Base-by-base conservation (phyloP, 768 basidiomycete species). In the Rhizopogon vesiculosus region DNA sequence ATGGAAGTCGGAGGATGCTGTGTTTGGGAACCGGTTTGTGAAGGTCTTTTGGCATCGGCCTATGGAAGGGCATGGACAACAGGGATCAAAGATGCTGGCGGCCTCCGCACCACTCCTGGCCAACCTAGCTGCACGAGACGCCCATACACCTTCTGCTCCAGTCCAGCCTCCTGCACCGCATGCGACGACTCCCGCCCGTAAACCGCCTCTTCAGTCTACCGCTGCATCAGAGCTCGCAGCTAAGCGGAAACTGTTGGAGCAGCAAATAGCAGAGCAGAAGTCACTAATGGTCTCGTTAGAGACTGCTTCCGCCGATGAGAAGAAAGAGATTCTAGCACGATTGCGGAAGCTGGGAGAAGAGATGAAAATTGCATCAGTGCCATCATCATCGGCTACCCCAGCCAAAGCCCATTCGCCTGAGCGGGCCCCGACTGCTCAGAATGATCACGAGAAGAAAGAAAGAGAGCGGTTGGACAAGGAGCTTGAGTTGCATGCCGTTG, bases 21-120 rank as follows among this genome's bases (percentile, higher is more conserved):
- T 97, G 13, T 97, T 97, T 64, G 85, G 84, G 10, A 95, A 94
- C 62, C 84, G 95, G 49, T 97, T 97, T 68, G 94, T 97, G 61
- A 96, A 95, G 71, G 79, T 97, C 35, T 92, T 96, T 64, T 97
- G 95, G 93, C 93, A 96, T 72, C 80, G 89, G 56, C 93, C 93
- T 7, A 83, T 94, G 84, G 91, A 90, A 53, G 94, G 95, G 0
- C 90, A 94, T 63, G 94, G 94, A 7, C 85, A 84, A 59, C 78
- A 76, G 16, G 94, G 94, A 2, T 75, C 83, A 46, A 80, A 87
- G 59, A 82, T 87, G 76, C 72, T 98, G 56, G 92, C 89, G 13
- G 91, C 89, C 4, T 90, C 89, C 29, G 91, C 91, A 7, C 80
- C 85, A 2, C 63, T 90, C 9, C 78, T 96, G 9, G 86, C 88